Conservation (phyloP, 2,329 filamentous ascomycete genomes). For the Phialophora tarda region DNA sequence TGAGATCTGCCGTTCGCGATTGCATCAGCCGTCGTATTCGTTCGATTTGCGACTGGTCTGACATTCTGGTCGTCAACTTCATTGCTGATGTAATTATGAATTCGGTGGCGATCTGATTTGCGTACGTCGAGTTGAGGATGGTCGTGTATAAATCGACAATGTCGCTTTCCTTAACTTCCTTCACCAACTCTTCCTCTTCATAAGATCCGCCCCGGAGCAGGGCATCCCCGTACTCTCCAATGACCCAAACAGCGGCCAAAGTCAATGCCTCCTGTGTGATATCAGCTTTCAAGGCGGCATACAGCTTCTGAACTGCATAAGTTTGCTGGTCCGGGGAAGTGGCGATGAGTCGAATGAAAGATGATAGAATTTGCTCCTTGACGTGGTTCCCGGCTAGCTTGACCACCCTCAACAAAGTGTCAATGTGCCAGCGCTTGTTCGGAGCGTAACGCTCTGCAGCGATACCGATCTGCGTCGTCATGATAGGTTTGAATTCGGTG, state of each 20-base stretch:
- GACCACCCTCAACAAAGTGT: conserved; percentile 93
- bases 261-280: conserved; percentile 97
- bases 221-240: conserved; percentile 93
- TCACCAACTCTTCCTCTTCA: conserved; percentile 89
- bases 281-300: conserved; percentile 87
- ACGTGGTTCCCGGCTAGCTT: conserved; percentile 95
- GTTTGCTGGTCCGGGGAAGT: conserved; percentile 94
- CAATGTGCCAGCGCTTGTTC: conserved; percentile 97
- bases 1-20: conserved; percentile 80
- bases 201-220: conserved; percentile 88
- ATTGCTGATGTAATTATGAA: conserved; percentile 95
- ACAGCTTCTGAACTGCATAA: conserved; percentile 95
- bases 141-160: conserved; percentile 90
- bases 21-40: conserved; percentile 79
- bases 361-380: conserved; percentile 96
- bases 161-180: conserved; percentile 82
- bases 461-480: conserved; percentile 98
- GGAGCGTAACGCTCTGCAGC: conserved; percentile 95
- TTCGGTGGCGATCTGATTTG: conserved; percentile 86
- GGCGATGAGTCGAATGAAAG: conserved; percentile 92
- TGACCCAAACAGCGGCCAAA: conserved; percentile 92
- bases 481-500: conserved; percentile 97
- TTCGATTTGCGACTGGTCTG: conserved; percentile 83
- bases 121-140: conserved; percentile 93
- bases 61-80: conserved; percentile 89